Percentiles rank a stretch among this genome's conserved stretches.
These are phyloP conservation scores for Neofusicoccum ribis DNA, from an alignment of 2,329 filamentous ascomycete genomes.

Conservation along the genomic window DNA sequence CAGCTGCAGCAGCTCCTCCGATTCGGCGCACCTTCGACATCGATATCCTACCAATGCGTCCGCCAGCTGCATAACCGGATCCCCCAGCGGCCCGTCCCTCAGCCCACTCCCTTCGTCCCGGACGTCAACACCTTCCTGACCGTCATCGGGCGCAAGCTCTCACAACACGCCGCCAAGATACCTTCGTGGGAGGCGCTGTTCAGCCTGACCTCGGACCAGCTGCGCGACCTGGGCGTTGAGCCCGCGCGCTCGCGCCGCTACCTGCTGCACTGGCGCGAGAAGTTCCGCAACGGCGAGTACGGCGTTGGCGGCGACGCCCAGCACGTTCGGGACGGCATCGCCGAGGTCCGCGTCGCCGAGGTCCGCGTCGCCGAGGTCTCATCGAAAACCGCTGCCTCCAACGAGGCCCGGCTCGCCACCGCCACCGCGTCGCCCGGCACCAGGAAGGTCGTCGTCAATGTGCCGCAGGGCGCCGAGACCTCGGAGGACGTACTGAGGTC, in stretches of 20 bases:
- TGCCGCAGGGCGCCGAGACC: conserved; percentile 45
- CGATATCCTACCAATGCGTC: conserved; percentile 24
- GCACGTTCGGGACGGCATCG: conserved; percentile 65
- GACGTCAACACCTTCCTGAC: conserved; percentile 83
- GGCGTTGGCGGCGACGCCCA: conserved; percentile 82
- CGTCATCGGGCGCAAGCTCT: conserved; percentile 84
- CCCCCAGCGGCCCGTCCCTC: conserved; percentile 55
- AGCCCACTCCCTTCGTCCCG: conserved; percentile 81
- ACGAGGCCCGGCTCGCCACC: conserved; percentile 39
- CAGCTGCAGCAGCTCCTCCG: conserved; percentile 10
- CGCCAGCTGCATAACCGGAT: conserved; percentile 43
- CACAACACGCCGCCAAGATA: conserved; percentile 81
- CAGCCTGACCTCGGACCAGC: conserved; percentile 71
- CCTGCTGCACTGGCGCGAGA: conserved; percentile 82
- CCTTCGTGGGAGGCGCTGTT: conserved; percentile 90
- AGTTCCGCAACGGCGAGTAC: conserved; percentile 74
- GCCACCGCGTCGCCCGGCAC: conserved; percentile 56
- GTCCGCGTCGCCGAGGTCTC: conserved; percentile 60
- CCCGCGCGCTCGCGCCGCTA: conserved; percentile 80
- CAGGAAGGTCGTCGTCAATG: conserved; percentile 61
- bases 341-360: conserved; percentile 60
- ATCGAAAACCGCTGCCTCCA: conserved; percentile 2
- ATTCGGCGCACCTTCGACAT: conserved; percentile 1
- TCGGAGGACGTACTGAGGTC: conserved; percentile 21
- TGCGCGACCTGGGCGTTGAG: conserved; percentile 83